Conservation (phyloP, 495 filamentous ascomycete species). For the Penicillium flavigenum region DNA sequence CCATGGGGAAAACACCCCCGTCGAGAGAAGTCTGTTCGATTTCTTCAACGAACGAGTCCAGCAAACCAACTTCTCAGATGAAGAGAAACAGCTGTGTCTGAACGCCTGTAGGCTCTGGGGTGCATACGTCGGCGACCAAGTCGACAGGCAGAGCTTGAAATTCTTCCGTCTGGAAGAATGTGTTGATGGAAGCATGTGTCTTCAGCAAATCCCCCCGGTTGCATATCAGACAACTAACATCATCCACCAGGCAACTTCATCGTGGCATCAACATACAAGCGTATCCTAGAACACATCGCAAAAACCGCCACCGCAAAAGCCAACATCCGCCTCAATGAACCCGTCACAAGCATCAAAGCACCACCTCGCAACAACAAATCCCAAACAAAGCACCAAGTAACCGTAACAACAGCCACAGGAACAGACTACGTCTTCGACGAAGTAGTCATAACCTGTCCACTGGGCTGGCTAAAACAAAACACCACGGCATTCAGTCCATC, state of each 20-base stretch:
- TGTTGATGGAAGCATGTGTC: slow-evolving; percentile 74
- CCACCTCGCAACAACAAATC: slow-evolving; percentile 16
- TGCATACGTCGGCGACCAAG: slow-evolving; percentile 76
- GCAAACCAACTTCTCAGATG: slow-evolving; percentile 51
- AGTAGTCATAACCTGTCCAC: slow-evolving; percentile 77
- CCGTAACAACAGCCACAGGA: slow-evolving; percentile 55
- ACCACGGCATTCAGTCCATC: slow-evolving; percentile 64
- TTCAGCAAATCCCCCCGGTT: not conserved
- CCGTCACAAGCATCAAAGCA: slow-evolving; percentile 54
- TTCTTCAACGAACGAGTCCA: slow-evolving; percentile 68
- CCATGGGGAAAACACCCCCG: slow-evolving; percentile 60
- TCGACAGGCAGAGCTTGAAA: slow-evolving; percentile 78
- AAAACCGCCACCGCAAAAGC: slow-evolving; percentile 60
- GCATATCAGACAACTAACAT: not conserved
- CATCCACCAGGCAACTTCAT: slow-evolving; percentile 69
- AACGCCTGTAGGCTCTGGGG: slow-evolving; percentile 80
- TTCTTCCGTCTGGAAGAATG: slow-evolving; percentile 96
- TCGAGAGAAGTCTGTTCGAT: slow-evolving; percentile 68
- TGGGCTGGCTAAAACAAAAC: slow-evolving; percentile 88
- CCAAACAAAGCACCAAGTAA: slow-evolving; percentile 35
- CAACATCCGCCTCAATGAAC: slow-evolving; percentile 57
- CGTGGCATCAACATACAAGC: slow-evolving; percentile 79
- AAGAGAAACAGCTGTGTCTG: slow-evolving; percentile 54
- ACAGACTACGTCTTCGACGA: slow-evolving; percentile 68
- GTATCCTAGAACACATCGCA: slow-evolving; percentile 68